Evolutionary conservation across 805 yeast species (phyloP).

Genomic region (Kurtzmaniella fragi): DNA sequence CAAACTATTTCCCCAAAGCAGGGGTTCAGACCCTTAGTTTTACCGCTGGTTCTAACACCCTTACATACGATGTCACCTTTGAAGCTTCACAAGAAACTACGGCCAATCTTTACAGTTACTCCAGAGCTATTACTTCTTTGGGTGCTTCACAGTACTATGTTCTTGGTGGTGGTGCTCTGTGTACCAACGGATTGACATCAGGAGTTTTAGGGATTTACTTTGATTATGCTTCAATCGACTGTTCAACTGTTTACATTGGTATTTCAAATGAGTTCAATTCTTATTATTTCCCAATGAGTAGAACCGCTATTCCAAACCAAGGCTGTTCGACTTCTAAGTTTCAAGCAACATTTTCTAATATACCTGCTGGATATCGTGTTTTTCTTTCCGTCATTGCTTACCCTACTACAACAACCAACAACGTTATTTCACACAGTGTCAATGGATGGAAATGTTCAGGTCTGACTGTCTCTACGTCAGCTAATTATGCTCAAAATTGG

Average conservation of each 20-base stretch:
- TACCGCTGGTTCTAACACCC: slow-evolving; percentile 7
- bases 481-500: not conserved
- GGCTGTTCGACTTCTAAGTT: too few species aligned
- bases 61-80: slow-evolving; percentile 5
- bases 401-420: slow-evolving; percentile 2
- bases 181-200: too few species aligned
- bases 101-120: too few species aligned
- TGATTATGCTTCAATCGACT: slow-evolving; percentile 16
- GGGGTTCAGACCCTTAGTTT: slow-evolving; percentile 9
- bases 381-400: slow-evolving; percentile 11
- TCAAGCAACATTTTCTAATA: slow-evolving; percentile 11
- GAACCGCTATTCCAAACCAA: not conserved
- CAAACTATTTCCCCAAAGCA: slow-evolving; percentile 5
- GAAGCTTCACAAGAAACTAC: too few species aligned
- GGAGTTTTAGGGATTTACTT: slow-evolving; percentile 4
- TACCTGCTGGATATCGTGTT: slow-evolving; percentile 26
- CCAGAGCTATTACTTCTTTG: too few species aligned
- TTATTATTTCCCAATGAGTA: slow-evolving; percentile 15
- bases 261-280: slow-evolving; percentile 17
- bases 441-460: slow-evolving; percentile 7
- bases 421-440: too few species aligned
- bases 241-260: slow-evolving; percentile 14
- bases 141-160: too few species aligned
- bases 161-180: too few species aligned
- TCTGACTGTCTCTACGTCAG: not conserved